These are phyloP conservation scores for Pestalotiopsis sp. DNA, from an alignment of 2,329 filamentous ascomycete species.

Conservation along the genomic window DNA sequence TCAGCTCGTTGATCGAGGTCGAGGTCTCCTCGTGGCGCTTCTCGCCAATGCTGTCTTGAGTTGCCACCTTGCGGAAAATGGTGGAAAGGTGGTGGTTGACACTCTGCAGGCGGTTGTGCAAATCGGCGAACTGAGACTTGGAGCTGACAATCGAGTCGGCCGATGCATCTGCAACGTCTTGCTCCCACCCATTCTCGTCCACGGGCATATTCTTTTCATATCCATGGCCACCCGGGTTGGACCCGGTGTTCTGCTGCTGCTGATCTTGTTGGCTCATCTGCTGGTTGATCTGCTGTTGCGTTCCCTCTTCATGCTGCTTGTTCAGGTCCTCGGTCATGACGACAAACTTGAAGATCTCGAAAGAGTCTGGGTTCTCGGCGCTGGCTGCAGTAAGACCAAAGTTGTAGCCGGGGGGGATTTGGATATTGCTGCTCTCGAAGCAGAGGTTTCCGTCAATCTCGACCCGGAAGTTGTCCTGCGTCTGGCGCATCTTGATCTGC, in stretches of 20 bases:
- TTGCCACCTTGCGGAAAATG: constrained; percentile 60
- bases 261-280: constrained; percentile 35
- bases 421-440: constrained; percentile 81
- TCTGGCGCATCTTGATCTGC: constrained; percentile 73
- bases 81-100: constrained; percentile 70
- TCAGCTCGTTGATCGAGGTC: constrained; percentile 48
- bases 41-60: constrained; percentile 54
- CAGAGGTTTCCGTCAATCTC: constrained; percentile 79
- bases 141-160: constrained; percentile 52
- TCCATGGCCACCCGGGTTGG: constrained; percentile 26
- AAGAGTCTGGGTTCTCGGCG: constrained; percentile 89
- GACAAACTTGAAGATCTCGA: constrained; percentile 88
- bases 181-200: constrained; percentile 38
- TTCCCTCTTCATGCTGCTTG: constrained; percentile 32
- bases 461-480: constrained; percentile 69
- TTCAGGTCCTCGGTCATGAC: constrained; percentile 61
- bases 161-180: constrained; percentile 48
- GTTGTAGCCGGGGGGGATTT: constrained; percentile 77
- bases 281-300: constrained; percentile 34
- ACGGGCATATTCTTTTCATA: constrained; percentile 20
- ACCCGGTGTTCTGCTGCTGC: constrained; percentile 29
- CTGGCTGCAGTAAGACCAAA: constrained; percentile 88
- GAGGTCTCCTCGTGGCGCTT: constrained; percentile 59
- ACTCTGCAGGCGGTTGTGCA: constrained; percentile 80
- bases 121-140: constrained; percentile 74